Evolutionary conservation across 2,329 filamentous ascomycete species (phyloP).

Genomic region (Pseudogymnoascus pannorum): DNA sequence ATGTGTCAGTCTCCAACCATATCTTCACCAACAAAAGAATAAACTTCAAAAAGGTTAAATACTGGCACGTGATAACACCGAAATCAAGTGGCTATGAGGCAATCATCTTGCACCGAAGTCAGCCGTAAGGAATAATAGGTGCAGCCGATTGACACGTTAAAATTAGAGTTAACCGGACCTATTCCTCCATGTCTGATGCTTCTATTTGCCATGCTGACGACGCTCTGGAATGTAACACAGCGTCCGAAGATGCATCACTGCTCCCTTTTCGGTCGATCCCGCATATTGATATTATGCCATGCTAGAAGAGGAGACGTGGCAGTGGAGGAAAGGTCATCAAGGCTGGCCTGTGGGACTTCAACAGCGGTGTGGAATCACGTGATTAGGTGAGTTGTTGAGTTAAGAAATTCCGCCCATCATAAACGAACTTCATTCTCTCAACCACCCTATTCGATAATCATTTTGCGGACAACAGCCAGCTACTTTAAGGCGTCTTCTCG

Average conservation of each 20-base stretch:
- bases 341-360: not conserved
- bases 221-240: not conserved
- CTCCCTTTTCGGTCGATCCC: not conserved
- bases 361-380: not conserved
- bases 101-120: not conserved
- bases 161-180: not conserved
- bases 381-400: not conserved
- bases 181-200: not conserved
- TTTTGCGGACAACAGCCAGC: not conserved
- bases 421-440: constrained; percentile 56
- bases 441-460: constrained; percentile 37
- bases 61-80: not conserved
- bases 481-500: constrained; percentile 6
- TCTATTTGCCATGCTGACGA: not conserved
- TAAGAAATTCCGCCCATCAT: constrained; percentile 27
- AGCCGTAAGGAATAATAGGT: not conserved
- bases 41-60: not conserved
- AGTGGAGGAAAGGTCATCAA: not conserved
- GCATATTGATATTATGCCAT: not conserved
- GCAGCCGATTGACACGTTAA: not conserved
- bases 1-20: not conserved
- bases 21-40: not conserved
- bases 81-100: not conserved
- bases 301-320: not conserved
- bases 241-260: not conserved